A percentile compares a stretch with the other conserved stretches of the same genome.
These are phyloP conservation scores for Tilletia caries DNA, from an alignment of 1,284 basidiomycete species.

Conservation along the genomic window DNA sequence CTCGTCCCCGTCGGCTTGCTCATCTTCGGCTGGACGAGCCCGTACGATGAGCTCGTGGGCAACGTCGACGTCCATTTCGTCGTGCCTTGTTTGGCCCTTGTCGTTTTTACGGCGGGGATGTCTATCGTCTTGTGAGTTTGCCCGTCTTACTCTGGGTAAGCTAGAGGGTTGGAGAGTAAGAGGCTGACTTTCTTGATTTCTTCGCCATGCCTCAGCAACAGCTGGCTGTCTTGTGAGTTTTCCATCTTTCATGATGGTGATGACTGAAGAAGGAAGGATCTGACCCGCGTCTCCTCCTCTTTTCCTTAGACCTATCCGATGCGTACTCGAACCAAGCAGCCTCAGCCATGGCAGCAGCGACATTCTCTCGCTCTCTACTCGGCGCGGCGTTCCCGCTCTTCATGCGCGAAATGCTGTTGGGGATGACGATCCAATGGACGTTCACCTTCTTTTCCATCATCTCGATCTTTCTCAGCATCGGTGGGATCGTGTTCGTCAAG, in stretches of 20 bases:
- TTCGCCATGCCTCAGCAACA: too few relatives aligned
- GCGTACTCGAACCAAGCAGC: slow-evolving; percentile 25
- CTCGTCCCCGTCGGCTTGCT: slow-evolving; percentile 27
- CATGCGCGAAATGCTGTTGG: slow-evolving; percentile 21
- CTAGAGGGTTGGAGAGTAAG: too few relatives aligned
- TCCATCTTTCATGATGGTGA: not conserved
- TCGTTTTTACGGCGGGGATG: slow-evolving; percentile 26
- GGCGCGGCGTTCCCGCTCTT: slow-evolving; percentile 29
- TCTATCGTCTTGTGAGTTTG: slow-evolving; percentile 22
- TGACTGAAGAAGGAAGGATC: too few relatives aligned
- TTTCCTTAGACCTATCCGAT: slow-evolving; percentile 18
- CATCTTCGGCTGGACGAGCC: slow-evolving; percentile 30
- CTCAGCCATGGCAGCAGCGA: slow-evolving; percentile 21
- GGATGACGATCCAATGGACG: slow-evolving; percentile 29
- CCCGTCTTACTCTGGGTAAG: too few relatives aligned
- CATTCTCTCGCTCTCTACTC: slow-evolving; percentile 20
- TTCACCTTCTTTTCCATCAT: slow-evolving; percentile 26
- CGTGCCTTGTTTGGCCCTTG: slow-evolving; percentile 20
- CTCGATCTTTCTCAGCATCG: slow-evolving; percentile 19
- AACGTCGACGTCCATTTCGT: slow-evolving; percentile 25
- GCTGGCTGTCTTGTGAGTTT: slow-evolving; percentile 22
- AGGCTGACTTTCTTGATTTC: too few relatives aligned
- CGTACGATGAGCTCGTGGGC: slow-evolving; percentile 16
- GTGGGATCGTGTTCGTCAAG: slow-evolving; percentile 17
- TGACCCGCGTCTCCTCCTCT: not conserved